These are phyloP conservation scores for Rhytidhysteron rufulum DNA, from an alignment of 2,329 filamentous ascomycete species.

Conservation along the genomic window DNA sequence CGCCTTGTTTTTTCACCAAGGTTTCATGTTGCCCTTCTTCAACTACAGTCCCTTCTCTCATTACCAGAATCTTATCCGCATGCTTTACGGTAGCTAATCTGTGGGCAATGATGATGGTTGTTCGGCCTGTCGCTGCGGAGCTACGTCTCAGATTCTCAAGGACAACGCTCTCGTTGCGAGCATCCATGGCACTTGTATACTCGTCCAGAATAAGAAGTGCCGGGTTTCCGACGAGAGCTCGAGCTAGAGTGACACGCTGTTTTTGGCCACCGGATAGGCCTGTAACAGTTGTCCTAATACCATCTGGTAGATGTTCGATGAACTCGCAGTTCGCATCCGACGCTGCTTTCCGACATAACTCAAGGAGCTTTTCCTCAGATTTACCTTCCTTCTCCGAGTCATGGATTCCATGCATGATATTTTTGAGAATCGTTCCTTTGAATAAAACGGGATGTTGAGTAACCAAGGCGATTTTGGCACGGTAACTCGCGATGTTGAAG, in stretches of 20 bases:
- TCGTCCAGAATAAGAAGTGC: conserved; percentile 33
- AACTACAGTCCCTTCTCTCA: conserved; percentile 28
- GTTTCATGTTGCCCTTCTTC: conserved; percentile 30
- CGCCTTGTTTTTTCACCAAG: conserved; percentile 21
- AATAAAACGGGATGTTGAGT: conserved; percentile 32
- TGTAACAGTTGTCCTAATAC: conserved; percentile 30
- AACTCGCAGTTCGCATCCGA: conserved; percentile 52
- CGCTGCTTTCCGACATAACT: conserved; percentile 46
- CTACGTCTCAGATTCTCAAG: conserved; percentile 27
- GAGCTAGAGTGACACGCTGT: conserved; percentile 35
- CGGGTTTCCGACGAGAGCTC: conserved; percentile 31
- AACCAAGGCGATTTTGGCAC: conserved; percentile 30
- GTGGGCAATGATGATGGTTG: conserved; percentile 35
- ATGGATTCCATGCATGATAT: conserved; percentile 30
- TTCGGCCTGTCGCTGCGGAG: conserved; percentile 23
- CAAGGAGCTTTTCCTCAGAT: conserved; percentile 47
- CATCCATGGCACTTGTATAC: conserved; percentile 33
- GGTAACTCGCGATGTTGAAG: conserved; percentile 28
- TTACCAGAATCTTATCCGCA: conserved; percentile 34
- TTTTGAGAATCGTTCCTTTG: conserved; percentile 32
- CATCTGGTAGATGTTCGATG: conserved; percentile 30
- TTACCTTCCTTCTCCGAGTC: conserved; percentile 41
- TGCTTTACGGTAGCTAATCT: conserved; percentile 34
- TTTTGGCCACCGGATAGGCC: conserved; percentile 37
- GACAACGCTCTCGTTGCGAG: conserved; percentile 29